A percentile compares a stretch with the other conserved stretches of the same genome.
Evolutionary conservation across 2,329 filamentous ascomycete species (phyloP).

Genomic region (Phyllosticta citriasiana): DNA sequence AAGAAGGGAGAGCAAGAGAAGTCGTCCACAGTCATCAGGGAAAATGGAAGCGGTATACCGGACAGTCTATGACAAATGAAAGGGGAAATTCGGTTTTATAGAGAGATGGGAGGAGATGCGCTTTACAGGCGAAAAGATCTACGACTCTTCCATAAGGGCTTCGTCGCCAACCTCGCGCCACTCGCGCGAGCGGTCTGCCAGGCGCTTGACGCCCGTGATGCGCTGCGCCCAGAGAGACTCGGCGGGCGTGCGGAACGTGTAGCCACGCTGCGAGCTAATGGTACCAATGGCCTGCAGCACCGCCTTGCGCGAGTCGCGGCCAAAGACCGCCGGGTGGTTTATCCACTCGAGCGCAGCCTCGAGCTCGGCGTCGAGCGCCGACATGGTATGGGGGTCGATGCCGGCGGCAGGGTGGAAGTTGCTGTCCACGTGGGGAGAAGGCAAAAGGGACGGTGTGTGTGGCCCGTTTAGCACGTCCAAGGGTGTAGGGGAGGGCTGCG

Average conservation of each 20-base stretch:
- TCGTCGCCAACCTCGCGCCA: conserved; percentile 85
- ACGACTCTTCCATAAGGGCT: conserved; percentile 47
- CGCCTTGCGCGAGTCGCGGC: conserved; percentile 86
- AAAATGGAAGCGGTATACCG: background rate
- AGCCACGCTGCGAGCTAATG: conserved; percentile 86
- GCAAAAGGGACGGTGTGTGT: conserved; percentile 19
- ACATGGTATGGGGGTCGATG: conserved; percentile 75
- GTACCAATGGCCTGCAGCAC: conserved; percentile 94
- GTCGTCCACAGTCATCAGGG: background rate
- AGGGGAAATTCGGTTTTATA: background rate
- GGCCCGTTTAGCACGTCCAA: conserved; percentile 24
- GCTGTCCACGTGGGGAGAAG: conserved; percentile 29
- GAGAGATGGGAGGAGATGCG: background rate
- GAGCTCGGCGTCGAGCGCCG: conserved; percentile 81
- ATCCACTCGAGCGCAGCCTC: conserved; percentile 94
- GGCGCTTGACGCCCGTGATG: conserved; percentile 66
- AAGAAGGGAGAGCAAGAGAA: background rate
- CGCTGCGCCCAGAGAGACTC: conserved; percentile 83
- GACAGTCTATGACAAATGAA: background rate
- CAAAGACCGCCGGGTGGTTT: conserved; percentile 89
- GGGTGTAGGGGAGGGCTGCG: conserved; percentile 24
- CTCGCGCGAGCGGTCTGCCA: conserved; percentile 76
- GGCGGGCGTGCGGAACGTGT: conserved; percentile 83
- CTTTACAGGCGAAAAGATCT: background rate
- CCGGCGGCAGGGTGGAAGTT: conserved; percentile 54